These are phyloP conservation scores for Nemania bipapillata DNA, from an alignment of 2,329 filamentous ascomycete genomes.

Conservation along the genomic window DNA sequence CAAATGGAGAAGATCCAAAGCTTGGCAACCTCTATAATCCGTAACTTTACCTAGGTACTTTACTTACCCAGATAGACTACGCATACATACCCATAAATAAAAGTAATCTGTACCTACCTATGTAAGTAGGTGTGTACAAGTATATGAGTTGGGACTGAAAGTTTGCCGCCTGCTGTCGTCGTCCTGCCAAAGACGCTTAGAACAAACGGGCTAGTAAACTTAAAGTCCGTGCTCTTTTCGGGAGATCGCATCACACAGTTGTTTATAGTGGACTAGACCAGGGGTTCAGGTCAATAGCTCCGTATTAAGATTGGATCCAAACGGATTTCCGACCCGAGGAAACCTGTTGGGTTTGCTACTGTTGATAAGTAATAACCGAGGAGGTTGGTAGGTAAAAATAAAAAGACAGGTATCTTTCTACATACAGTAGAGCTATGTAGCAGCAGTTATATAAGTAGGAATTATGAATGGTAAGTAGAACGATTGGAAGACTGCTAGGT, in stretches of 20 bases:
- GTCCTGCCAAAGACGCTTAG: conserved; percentile 48
- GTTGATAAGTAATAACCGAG: conserved; percentile 17
- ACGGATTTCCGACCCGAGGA: not conserved
- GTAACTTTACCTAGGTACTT: not conserved
- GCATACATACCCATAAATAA: too few relatives aligned
- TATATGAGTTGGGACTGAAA: too few relatives aligned
- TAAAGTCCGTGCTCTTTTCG: not conserved
- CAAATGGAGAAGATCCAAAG: conserved; percentile 5
- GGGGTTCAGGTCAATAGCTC: conserved; percentile 26
- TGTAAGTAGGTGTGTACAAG: too few relatives aligned
- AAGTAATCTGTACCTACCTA: too few relatives aligned
- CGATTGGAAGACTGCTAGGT: not conserved
- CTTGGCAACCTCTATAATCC: conserved; percentile 18
- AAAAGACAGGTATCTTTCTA: not conserved
- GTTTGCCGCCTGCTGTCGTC: conserved; percentile 31
- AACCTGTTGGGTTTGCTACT: not conserved
- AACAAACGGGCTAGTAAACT: conserved; percentile 1
- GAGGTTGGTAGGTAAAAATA: conserved; percentile 25
- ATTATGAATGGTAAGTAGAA: not conserved
- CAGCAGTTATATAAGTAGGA: not conserved
- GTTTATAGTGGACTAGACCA: conserved; percentile 13
- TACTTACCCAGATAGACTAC: too few relatives aligned
- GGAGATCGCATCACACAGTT: conserved; percentile 13
- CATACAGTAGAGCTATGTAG: not conserved
- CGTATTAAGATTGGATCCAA: conserved; percentile 21